Evolutionary conservation across 2,329 filamentous ascomycete genomes (phyloP).

Genomic region (Gliomastix tumulicola): DNA sequence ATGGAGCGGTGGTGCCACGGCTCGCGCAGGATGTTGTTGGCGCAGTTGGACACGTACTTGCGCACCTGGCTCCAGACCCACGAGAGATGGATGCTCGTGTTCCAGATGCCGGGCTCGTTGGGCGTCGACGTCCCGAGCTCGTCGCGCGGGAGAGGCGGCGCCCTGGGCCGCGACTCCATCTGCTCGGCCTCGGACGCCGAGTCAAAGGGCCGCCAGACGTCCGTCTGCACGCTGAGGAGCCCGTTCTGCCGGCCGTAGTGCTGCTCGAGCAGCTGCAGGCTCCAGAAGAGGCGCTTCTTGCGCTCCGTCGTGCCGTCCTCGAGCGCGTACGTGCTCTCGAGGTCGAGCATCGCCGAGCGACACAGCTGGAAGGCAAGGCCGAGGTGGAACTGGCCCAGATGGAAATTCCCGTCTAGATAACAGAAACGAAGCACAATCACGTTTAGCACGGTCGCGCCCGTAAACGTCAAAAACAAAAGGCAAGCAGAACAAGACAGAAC

Average conservation of each 20-base stretch:
- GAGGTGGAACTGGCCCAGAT: constrained; percentile 41
- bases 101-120: constrained; percentile 41
- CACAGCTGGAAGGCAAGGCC: constrained; percentile 43
- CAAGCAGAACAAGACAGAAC: no score
- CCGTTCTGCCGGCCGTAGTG: constrained; percentile 39
- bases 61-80: constrained; percentile 43
- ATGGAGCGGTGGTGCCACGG: constrained; percentile 45
- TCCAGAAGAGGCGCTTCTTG: constrained; percentile 44
- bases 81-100: constrained; percentile 37
- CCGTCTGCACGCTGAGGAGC: constrained; percentile 30
- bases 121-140: constrained; percentile 31
- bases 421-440: no score
- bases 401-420: constrained; percentile 35
- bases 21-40: constrained; percentile 37
- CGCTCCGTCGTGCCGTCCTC: constrained; percentile 29
- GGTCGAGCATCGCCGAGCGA: constrained; percentile 40
- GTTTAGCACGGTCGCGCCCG: no score
- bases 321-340: constrained; percentile 26
- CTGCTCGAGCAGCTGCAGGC: constrained; percentile 40
- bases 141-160: constrained; percentile 34
- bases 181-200: constrained; percentile 13
- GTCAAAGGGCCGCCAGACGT: constrained; percentile 29
- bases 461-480: no score
- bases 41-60: constrained; percentile 39
- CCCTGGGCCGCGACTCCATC: constrained; percentile 19